Conservation (phyloP, 2,329 filamentous ascomycete genomes). For the Chaetomiaceae sp. region DNA sequence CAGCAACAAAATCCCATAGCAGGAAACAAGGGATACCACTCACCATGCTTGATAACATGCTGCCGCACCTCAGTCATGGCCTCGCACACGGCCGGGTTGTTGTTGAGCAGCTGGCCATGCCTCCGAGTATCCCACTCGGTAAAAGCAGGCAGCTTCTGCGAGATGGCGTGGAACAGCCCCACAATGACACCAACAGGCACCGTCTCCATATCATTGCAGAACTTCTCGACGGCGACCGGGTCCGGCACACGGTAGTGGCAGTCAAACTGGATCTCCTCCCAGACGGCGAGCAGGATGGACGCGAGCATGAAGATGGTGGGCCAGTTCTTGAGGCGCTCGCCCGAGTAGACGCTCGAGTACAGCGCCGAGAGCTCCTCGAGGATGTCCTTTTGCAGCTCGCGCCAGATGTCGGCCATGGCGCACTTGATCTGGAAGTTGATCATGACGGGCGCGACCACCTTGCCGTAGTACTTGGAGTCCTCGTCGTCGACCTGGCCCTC, state of each 20-base stretch:
- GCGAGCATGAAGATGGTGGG: slow-evolving; percentile 97
- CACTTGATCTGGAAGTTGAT: slow-evolving; percentile 99
- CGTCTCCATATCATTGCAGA: slow-evolving; percentile 94
- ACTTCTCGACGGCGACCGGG: slow-evolving; percentile 79
- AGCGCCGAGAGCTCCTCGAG: slow-evolving; percentile 87
- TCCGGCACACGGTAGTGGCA: slow-evolving; percentile 93
- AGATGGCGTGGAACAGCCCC: slow-evolving; percentile 95
- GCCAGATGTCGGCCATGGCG: slow-evolving; percentile 96
- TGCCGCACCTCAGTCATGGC: slow-evolving; percentile 93
- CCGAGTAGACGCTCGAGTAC: slow-evolving; percentile 97
- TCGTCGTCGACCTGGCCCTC: slow-evolving; percentile 82
- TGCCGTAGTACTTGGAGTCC: slow-evolving; percentile 81
- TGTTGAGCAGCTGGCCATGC: slow-evolving; percentile 85
- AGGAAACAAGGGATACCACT: slow-evolving; percentile 34
- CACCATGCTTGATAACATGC: slow-evolving; percentile 92
- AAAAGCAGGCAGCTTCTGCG: slow-evolving; percentile 88
- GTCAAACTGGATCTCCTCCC: slow-evolving; percentile 99
- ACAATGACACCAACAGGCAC: slow-evolving; percentile 95
- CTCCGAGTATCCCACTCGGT: slow-evolving; percentile 91
- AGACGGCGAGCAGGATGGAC: slow-evolving; percentile 86
- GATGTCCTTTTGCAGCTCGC: slow-evolving; percentile 92
- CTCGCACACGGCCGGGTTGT: slow-evolving; percentile 87
- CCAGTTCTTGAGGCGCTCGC: slow-evolving; percentile 98
- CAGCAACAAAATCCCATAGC: slow-evolving; percentile 31
- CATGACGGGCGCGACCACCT: slow-evolving; percentile 92